Evolutionary conservation across 164 flowering plant species (phyloP).

Genomic region (Liriodendron chinense): DNA sequence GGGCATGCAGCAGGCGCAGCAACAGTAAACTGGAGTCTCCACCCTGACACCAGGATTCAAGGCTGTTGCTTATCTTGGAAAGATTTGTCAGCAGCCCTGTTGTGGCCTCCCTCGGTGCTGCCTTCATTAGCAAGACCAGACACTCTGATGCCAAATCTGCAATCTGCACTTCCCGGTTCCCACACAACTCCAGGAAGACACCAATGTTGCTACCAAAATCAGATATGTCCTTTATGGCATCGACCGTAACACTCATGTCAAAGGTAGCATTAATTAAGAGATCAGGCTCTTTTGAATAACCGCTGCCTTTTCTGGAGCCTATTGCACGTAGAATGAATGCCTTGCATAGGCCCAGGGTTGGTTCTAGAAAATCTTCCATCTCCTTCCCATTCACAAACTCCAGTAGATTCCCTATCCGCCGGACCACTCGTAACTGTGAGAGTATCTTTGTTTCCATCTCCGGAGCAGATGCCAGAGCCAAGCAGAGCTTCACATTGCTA

Average conservation of each 20-base stretch:
- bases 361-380: constrained; percentile 93
- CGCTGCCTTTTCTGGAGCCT: constrained; percentile 38
- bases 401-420: constrained; percentile 78
- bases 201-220: constrained; percentile 75
- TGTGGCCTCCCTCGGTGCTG: constrained; percentile 86
- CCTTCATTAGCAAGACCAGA: constrained; percentile 62
- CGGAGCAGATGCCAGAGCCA: constrained; percentile 83
- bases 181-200: constrained; percentile 62
- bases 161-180: constrained; percentile 32
- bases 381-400: constrained; percentile 80
- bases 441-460: constrained; percentile 80
- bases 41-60: constrained; percentile 49
- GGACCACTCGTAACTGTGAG: constrained; percentile 77
- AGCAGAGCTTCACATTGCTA: constrained; percentile 73
- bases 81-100: constrained; percentile 73
- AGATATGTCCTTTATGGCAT: constrained; percentile 62
- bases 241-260: constrained; percentile 28
- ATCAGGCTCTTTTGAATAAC: constrained; percentile 54
- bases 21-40: constrained; percentile 35
- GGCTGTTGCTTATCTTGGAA: constrained; percentile 48
- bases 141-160: constrained; percentile 92
- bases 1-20: constrained; percentile 63
- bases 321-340: constrained; percentile 70
- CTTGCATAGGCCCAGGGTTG: constrained; percentile 73
- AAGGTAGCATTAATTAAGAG: constrained; percentile 46